A percentile compares a stretch with the other conserved stretches of the same genome.
Conservation (phyloP, 495 filamentous ascomycete genomes). For the Elaphomyces granulatus region DNA sequence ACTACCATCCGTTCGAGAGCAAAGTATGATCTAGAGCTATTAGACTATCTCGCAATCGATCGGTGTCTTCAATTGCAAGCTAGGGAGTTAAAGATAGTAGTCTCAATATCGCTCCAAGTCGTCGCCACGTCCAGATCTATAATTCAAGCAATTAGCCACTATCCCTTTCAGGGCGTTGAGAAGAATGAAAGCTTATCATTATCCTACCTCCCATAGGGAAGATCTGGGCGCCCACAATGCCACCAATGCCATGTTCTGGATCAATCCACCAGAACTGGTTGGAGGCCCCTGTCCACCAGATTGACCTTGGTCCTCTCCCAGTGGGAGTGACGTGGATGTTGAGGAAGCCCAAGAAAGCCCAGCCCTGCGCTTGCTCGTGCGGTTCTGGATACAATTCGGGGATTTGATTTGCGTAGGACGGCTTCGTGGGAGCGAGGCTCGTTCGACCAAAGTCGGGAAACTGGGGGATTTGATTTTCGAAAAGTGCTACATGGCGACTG, state of each 20-base stretch:
- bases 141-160: too few relatives aligned
- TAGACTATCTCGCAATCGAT: too few relatives aligned
- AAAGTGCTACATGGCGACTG: slow-evolving; percentile 30
- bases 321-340: slow-evolving; percentile 22
- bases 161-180: too few relatives aligned
- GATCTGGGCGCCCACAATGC: slow-evolving; percentile 42
- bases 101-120: too few relatives aligned
- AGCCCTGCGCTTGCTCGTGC: slow-evolving; percentile 39
- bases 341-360: slow-evolving; percentile 45
- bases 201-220: slow-evolving; percentile 42
- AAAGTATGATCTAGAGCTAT: too few relatives aligned
- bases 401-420: slow-evolving; percentile 31
- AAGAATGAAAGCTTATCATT: too few relatives aligned
- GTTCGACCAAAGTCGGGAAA: slow-evolving; percentile 36
- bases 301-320: slow-evolving; percentile 34
- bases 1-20: too few relatives aligned
- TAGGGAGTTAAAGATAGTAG: too few relatives aligned
- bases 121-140: too few relatives aligned
- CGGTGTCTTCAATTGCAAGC: too few relatives aligned
- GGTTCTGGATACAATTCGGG: slow-evolving; percentile 37
- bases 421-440: slow-evolving; percentile 32
- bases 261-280: slow-evolving; percentile 52
- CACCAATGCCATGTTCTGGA: slow-evolving; percentile 41
- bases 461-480: slow-evolving; percentile 43
- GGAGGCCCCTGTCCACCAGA: slow-evolving; percentile 42